Evolutionary conservation across 805 yeast species (phyloP), one percentile per base, ranked within the genome.

Genomic region (Kurtzmaniella cleridarum): DNA sequence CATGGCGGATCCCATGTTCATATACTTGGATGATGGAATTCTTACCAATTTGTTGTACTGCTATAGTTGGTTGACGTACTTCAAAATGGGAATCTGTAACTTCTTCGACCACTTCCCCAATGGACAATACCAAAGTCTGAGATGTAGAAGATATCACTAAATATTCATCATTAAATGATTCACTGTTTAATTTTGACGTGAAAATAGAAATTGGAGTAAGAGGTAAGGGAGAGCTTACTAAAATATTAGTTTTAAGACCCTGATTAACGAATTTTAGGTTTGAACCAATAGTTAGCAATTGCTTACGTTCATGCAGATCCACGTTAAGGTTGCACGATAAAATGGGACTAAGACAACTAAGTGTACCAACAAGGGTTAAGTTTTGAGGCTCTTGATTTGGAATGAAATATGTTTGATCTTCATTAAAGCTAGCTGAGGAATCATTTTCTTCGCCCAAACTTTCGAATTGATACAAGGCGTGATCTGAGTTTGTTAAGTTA

Each of bases 71-170:
- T 27, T 76, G 77, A 26, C 71, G 67, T 0, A 69, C 50, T 1
- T 71, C 57, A n/a, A 88, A 64, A 0, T 82, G 80, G 0, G 90
- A 78, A 41, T 79, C 81, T 1, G 75, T 69, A 7, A 82, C 83
- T 49, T 85, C 89, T 41, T 83, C 89, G 2, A 86, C 86, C 0
- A 77, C 78, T 46, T 85, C 95, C 6, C 93, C 95, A 36, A 87
- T 79, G 2, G 84, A 73, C 13, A 93, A 59, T 0, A 88, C 84
- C 41, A 84, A 65, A 0, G 96, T 87, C 3, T 81, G 74, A 35
- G 79, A 81, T 2, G 57, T 33, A 0, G 71, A 64, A 1, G 91
- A 70, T 3, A 88, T 62, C 2, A 87, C 77, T 42, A 88, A 71
- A 47, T 77, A 83, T 38, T 75, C 74, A 50, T 85, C 90, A 49